Base-by-base conservation (phyloP, 495 filamentous ascomycete species). In the Neurospora sp. region DNA sequence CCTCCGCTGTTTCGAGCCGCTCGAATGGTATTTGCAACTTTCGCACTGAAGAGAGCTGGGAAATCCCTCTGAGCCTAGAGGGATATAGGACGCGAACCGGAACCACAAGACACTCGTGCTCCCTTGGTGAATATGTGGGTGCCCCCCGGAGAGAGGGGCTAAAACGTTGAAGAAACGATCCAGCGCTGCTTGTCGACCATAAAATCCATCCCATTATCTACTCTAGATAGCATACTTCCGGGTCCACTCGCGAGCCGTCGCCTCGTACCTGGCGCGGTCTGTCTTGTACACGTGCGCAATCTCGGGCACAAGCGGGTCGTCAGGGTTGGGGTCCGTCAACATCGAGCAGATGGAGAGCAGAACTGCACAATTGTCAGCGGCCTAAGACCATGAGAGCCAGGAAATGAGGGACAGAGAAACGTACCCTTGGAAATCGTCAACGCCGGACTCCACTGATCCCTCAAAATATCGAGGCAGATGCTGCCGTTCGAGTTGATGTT, bases 401-500 rank as follows among this genome's bases (percentile, higher is more conserved):
- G 11, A 20, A 5, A 1, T 11, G 3, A 1, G 4, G 3, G 3
- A 14, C 18, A 53, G 22, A 14, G 53, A 41, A 27, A 79, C 87
- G 70, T 83, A 97, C 96, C 96, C 88, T 99, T 99, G 44, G 95
- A 98, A 78, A 99, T 98, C 73, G 96, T 99, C 82, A 99, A 88
- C 48, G 96, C 96, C 40, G 96, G 96, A 83, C 94, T 98, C 96
- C 96, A 99, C 86, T 99, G 96, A 82, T 99, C 96, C 85, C 96
- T 89, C 80, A 99, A 85, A 78, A 99, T 99, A 80, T 99, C 96
- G 78, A 99, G 85, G 84, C 96, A 99, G 85, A 99, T 99, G 83
- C 94, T 97, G 81, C 96, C 96, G 82, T 99, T 99, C 75, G 94
- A 96, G 88, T 99, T 99, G 94, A 99, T 99, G 85, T 99, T 99